Evolutionary conservation across 2,329 filamentous ascomycete genomes (phyloP), one percentile per base, ranked within the genome.

Genomic region (Trichoderma aggressivum): DNA sequence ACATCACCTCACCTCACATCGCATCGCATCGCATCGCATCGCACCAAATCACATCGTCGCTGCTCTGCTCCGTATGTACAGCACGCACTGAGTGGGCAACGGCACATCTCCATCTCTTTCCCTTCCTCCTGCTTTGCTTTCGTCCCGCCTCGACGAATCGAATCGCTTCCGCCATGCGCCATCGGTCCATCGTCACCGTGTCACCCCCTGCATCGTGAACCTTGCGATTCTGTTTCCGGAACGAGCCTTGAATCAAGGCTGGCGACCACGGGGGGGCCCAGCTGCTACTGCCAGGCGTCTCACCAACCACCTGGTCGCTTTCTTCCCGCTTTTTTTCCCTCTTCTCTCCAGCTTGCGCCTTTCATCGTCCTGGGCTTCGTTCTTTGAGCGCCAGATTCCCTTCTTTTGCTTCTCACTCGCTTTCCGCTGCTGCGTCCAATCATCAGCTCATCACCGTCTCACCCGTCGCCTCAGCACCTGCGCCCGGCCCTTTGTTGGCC

Each of bases 181-280:
- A 60, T 61, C 55, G 55, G 24, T 55, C 58, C 21, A 58, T 68
- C 43, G 55, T 71, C 55, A 32, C 70, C 53, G 63, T 61, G 32
- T 55, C 70, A 59, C 70, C 70, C 70, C 62, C 70, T 71, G 70
- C 70, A 71, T 71, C 70, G 63, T 71, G 70, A 71, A 68, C 70
- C 70, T 65, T 56, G 60, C 60, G 60, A 59, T 56, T 70, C 60
- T 66, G 53, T 32, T 32, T 67, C 50, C 53, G 47, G 34, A 39
- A 58, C 53, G 61, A 62, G 55, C 66, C 50, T 58, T 65, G 59
- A 47, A 66, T 39, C 63, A 58, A 66, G 63, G 63, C 63, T 66
- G 63, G 63, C 50, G 63, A 34, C 63, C 34, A 64, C 61, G 32
- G 50, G 63, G 36, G 50, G 47, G n/a, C 24, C 50, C 59, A 43